Conservation (phyloP, 331 rosid genomes). For the Stylosanthes scabra region DNA sequence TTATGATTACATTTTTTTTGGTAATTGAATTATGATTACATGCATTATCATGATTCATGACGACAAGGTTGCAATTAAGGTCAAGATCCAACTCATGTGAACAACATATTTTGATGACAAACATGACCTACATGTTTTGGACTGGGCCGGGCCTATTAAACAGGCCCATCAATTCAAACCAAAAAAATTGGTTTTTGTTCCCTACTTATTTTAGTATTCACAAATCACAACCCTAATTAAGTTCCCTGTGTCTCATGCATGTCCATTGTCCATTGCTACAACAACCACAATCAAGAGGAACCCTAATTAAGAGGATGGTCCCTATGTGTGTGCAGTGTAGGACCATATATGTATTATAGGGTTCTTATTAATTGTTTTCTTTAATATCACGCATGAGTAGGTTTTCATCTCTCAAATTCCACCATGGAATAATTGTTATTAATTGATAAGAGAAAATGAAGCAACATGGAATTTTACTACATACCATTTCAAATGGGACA, state of each 20-base stretch:
- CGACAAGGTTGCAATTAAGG: background rate
- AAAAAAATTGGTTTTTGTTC: constrained; percentile 11
- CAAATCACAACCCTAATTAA: background rate
- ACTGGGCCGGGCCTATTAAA: constrained; percentile 39
- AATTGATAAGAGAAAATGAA: background rate
- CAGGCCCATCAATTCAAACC: constrained; percentile 5
- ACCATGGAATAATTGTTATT: background rate
- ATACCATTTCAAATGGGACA: background rate
- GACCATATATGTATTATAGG: background rate
- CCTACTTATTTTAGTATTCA: constrained; percentile 12
- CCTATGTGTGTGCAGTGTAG: background rate
- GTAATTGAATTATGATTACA: background rate
- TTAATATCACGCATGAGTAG: constrained; percentile 3
- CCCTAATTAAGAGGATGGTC: constrained; percentile 24
- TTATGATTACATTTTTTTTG: background rate
- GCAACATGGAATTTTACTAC: background rate
- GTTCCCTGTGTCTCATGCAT: constrained; percentile 30
- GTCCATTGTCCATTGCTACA: constrained; percentile 29
- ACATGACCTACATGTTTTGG: constrained; percentile 33
- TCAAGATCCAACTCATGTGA: constrained; percentile 12
- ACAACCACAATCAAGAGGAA: constrained; percentile 8
- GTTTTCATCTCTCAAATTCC: background rate
- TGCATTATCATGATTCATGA: background rate
- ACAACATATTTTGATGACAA: background rate
- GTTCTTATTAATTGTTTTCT: background rate